Evolutionary conservation across 192 early-diverging fungal species (phyloP), one percentile per base, ranked within the genome.

Genomic region (Backusella psychrophila): DNA sequence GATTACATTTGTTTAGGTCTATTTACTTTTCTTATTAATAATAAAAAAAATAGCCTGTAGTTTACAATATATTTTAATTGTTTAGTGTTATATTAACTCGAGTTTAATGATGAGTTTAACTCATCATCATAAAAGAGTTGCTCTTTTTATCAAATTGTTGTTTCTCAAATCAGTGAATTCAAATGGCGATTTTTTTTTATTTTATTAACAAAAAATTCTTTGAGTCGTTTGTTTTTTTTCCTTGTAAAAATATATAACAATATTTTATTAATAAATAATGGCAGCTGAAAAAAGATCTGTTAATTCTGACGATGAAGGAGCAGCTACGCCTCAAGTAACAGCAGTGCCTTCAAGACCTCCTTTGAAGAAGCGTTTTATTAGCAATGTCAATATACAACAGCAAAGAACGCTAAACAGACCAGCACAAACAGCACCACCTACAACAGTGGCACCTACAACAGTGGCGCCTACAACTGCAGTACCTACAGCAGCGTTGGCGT

Each of bases 281-380:
- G 23, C 38, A 19, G 74, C 29, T 31, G 66, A 75, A 67, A 75
- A 75, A 33, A 33, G 74, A 67, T 15, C 31, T 46, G 66, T 26
- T 23, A 74, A 53, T 26, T 65, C 66, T 31, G 74, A 75, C 21
- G 41, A 39, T 42, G 72, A 59, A 29, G 53, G 38, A 26, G 14
- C 59, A 38, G 4, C 38, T 14, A 9, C 52, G 11, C 19, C 41
- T 29, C 66, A 26, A 42, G 42, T 35, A 26, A 52, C 53, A 29
- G 59, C 34, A 11, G 34, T 56, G 2, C 74, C 74, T 31, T 44
- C 74, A 14, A 75, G 63, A 46, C 74, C 74, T 46, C 74, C 74
- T 3, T 66, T 75, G 38, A 75, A 75, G 63, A 75, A 75, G 12
- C 34, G 74, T 46, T 75, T 75, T 34, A 75, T 65, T 29, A 75